phyloP scores from a whole-genome alignment of 768 basidiomycete genomes.

The Agrocybe chaxingu region DNA sequence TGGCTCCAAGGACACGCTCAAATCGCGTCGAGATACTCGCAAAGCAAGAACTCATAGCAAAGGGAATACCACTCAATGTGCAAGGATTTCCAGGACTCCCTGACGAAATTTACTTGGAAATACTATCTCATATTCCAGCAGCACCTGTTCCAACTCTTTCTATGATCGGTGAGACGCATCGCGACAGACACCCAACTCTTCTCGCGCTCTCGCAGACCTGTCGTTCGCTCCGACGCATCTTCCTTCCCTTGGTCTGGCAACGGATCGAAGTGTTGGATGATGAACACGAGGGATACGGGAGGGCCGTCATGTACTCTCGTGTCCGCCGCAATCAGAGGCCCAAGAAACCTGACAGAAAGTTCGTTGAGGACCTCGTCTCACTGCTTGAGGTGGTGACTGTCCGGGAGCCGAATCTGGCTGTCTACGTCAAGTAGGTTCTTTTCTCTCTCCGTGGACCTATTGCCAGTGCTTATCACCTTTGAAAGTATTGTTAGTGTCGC shows the following conservation, averaged over 20 bases:
- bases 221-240: no score
- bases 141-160: background rate
- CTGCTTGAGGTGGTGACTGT: slow-evolving; percentile 21
- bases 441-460: no score
- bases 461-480: no score
- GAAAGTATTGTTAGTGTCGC: slow-evolving; percentile 13
- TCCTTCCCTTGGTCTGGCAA: no score
- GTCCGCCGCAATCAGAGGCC: background rate
- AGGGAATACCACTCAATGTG: background rate
- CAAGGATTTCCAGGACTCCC: background rate
- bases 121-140: background rate
- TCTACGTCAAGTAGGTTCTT: no score
- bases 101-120: background rate
- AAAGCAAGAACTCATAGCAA: background rate
- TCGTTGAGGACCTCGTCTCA: slow-evolving; percentile 6
- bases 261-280: no score
- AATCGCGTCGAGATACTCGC: background rate
- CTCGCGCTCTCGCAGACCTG: no score
- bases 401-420: slow-evolving; percentile 7
- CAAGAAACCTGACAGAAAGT: slow-evolving; percentile 1
- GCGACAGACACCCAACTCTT: no score
- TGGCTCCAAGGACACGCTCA: background rate
- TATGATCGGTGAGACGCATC: background rate
- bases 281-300: no score
- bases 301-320: no score